Evolutionary conservation across 257 asterid genomes (phyloP), one percentile per base, ranked within the genome.

Genomic region (Primulina eburnea): DNA sequence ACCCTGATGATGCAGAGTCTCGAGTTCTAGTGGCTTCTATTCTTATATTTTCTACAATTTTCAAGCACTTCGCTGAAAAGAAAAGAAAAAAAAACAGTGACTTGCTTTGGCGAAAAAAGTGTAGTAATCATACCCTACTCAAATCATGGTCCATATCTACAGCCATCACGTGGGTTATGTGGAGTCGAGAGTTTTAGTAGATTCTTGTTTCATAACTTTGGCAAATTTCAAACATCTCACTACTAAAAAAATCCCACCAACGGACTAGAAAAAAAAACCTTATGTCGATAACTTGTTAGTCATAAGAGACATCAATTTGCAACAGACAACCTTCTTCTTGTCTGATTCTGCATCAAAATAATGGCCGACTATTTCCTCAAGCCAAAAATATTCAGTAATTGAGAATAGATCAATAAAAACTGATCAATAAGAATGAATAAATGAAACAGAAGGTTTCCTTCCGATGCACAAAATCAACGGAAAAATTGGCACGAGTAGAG

Each of bases 121-220:
- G 33, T 28, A 9, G 65, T 62, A 24, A 40, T 7, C 34, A 38
- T 20, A 84, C 88, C 86, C 77, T 76, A 67, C 77, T 76, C 71
- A 84, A 71, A 76, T 84, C 89, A 4, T 64, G 67, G 64, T 84
- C 89, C 80, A 84, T 79, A 28, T 79, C 86, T 59, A 70, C 84
- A 38, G 84, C 82, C 89, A 79, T 77, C 76, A 72, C 43, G 67
- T 84, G 89, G 26, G 86, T 84, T 73, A 81, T 66, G 50, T 79
- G 68, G 50, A 81, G 11, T 81, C 89, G 30, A 84, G 79, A 6
- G 84, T 81, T 68, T 58, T 67, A 28, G 76, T 26, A 65, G 81
- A 84, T 5, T 77, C 83, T 62, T 75, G 72, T 47, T 72, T 74
- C 11, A 84, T 84, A 17, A 81, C 88, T 69, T 79, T 81, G 4